Evolutionary conservation across 2,329 filamentous ascomycete genomes (phyloP), one percentile per base, ranked within the genome.

Genomic region (Clonostachys chloroleuca): DNA sequence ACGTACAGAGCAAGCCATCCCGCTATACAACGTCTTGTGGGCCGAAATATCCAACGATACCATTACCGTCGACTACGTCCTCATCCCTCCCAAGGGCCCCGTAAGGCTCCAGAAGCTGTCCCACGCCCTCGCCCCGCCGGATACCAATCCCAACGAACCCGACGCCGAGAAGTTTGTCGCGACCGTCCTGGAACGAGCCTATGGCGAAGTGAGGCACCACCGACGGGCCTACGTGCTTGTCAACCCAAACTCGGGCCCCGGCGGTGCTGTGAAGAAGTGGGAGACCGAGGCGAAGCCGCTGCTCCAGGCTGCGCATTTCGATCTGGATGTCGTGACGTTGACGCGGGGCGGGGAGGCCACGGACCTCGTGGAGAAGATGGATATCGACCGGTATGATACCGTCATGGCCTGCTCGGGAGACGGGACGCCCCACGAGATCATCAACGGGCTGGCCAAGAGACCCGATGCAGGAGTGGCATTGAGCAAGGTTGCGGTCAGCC

Each of bases 401-500:
- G 79, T 97, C 13, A 83, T 92, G 24, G 89, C 89, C 52, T 94
- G 90, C 61, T 96, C 92, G 1, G 94, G 94, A 5, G 94, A 99
- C 58, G 94, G 94, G 10, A 75, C 96, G 37, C 86, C 90, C 0
- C 87, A 96, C 62, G 94, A 99, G 66, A 87, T 96, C 9, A 96
- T 96, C 73, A 97, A 99, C 61, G 94, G 94, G 0, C 70, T 99
- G 34, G 91, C 81, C 13, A 86, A 83, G 66, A 84, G 90, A 37
- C 61, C 77, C 5, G 88, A 96, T 66, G 91, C 91, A 17, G 73
- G 76, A 34, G 78, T 78, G 47, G 94, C 92, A 1, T 69, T 99
- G 50, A 70, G 75, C 18, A 87, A 85, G 58, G 70, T 97, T 13
- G 89, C 94, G 1, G 83, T 99, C 3, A 86, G 84, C 18, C 89